Conservation (phyloP, 1,284 basidiomycete genomes). For the Fomitopsis betulina region DNA sequence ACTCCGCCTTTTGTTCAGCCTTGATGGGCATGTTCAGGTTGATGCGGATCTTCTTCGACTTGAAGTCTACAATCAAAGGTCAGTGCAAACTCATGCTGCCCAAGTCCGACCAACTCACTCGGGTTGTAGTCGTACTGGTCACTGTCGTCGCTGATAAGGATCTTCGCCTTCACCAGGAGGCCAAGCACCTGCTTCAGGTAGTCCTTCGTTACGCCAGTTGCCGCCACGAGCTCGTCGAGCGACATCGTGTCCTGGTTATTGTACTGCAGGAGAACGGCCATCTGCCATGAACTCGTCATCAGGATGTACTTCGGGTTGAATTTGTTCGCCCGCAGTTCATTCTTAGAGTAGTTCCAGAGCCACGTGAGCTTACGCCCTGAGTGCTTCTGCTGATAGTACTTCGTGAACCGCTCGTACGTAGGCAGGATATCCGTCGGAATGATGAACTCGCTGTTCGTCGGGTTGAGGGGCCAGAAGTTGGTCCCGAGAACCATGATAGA, state of each 20-base stretch:
- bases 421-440: slow-evolving; percentile 86
- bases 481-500: slow-evolving; percentile 92
- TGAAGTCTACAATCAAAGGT: slow-evolving; percentile 62
- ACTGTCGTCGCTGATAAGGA: slow-evolving; percentile 81
- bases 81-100: neutral
- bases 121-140: slow-evolving; percentile 93
- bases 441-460: slow-evolving; percentile 81
- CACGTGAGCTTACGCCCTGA: slow-evolving; percentile 94
- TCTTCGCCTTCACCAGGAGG: slow-evolving; percentile 85
- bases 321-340: slow-evolving; percentile 92
- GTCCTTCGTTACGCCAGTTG: slow-evolving; percentile 83
- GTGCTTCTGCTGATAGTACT: slow-evolving; percentile 93
- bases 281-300: slow-evolving; percentile 94
- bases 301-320: slow-evolving; percentile 93
- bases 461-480: slow-evolving; percentile 93
- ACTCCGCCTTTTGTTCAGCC: slow-evolving; percentile 91
- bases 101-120: slow-evolving; percentile 43
- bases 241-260: slow-evolving; percentile 87
- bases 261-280: slow-evolving; percentile 92
- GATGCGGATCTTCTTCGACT: slow-evolving; percentile 95
- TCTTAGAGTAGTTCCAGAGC: slow-evolving; percentile 98
- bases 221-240: slow-evolving; percentile 75
- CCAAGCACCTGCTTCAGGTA: slow-evolving; percentile 82
- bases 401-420: slow-evolving; percentile 89
- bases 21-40: slow-evolving; percentile 94